phyloP scores from a whole-genome alignment of 2,329 filamentous ascomycete genomes.

The Xylogone sp. region DNA sequence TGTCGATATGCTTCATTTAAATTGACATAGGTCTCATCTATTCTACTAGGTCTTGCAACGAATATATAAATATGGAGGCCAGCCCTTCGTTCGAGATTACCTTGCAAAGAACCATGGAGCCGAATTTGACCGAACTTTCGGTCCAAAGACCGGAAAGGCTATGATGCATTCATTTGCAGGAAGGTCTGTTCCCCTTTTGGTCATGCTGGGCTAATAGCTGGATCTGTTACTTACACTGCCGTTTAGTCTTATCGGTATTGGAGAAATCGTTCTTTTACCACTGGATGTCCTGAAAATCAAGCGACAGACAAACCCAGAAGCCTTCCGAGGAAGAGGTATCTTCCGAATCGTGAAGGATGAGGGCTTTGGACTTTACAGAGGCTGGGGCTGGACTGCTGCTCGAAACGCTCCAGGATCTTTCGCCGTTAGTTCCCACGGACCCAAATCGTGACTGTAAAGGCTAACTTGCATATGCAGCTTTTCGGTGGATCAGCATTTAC shows the following conservation, averaged over 20 bases:
- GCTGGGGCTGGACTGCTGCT: constrained; percentile 96
- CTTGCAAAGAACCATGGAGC: constrained; percentile 74
- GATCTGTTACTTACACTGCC: constrained; percentile 4
- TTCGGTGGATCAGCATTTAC: constrained; percentile 97
- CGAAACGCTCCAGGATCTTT: constrained; percentile 97
- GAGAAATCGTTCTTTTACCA: constrained; percentile 91
- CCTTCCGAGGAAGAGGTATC: constrained; percentile 90
- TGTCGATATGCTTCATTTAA: background rate
- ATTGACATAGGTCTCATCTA: background rate
- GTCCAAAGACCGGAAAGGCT: constrained; percentile 95
- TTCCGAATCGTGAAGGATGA: constrained; percentile 89
- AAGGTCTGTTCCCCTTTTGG: constrained; percentile 51
- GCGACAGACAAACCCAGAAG: constrained; percentile 97
- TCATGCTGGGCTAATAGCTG: constrained; percentile 7
- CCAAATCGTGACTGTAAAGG: background rate
- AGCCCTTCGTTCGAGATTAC: constrained; percentile 92
- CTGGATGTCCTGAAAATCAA: constrained; percentile 99
- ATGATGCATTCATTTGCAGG: constrained; percentile 97
- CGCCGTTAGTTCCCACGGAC: constrained; percentile 60
- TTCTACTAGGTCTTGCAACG: constrained; percentile 72
- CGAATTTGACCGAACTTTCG: constrained; percentile 84
- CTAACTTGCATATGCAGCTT: constrained; percentile 51
- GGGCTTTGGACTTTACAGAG: constrained; percentile 91
- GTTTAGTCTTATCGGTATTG: constrained; percentile 83
- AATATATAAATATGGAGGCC: constrained; percentile 98